phyloP scores from a whole-genome alignment of 352 stramenopile species.

The Pythium volutum region DNA sequence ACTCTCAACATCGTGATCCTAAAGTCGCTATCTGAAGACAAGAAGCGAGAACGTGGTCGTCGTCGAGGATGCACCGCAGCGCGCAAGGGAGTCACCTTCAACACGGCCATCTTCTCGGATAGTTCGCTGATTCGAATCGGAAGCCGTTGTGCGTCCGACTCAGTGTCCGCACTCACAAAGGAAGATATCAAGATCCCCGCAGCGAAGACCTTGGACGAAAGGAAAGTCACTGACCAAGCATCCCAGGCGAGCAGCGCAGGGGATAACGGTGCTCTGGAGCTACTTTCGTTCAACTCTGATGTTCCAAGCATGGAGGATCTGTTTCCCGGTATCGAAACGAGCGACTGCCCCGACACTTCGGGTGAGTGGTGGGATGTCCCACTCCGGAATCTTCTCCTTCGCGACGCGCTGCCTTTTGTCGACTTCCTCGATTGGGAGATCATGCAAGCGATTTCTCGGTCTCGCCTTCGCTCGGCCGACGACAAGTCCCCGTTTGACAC shows the following conservation, averaged over 20 bases:
- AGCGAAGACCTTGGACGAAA: not conserved
- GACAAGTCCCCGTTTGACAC: not conserved
- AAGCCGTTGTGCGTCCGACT: constrained; percentile 16
- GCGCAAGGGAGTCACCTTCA: constrained; percentile 54
- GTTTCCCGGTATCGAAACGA: constrained; percentile 27
- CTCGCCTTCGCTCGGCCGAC: constrained; percentile 2
- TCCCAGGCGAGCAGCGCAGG: not conserved
- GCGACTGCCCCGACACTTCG: constrained; percentile 15
- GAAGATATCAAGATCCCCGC: not conserved
- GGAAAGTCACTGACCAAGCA: not conserved
- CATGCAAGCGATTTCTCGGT: constrained; percentile 28
- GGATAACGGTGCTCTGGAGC: not conserved
- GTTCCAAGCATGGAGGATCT: constrained; percentile 27
- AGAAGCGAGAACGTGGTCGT: constrained; percentile 9
- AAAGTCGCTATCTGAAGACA: constrained; percentile 7
- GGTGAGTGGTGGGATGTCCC: constrained; percentile 52
- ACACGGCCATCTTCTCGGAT: constrained; percentile 47
- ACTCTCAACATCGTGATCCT: constrained; percentile 51
- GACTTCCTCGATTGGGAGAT: constrained; percentile 50
- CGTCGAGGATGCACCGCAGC: constrained; percentile 2
- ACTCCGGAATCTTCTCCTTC: constrained; percentile 37
- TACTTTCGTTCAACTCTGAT: not conserved
- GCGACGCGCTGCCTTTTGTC: constrained; percentile 33
- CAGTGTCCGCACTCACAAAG: not conserved
- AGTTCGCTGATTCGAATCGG: constrained; percentile 23